Percentiles rank a stretch among this genome's conserved stretches.
These are phyloP conservation scores for Curvularia sp. DNA, from an alignment of 2,329 filamentous ascomycete species.

Conservation along the genomic window DNA sequence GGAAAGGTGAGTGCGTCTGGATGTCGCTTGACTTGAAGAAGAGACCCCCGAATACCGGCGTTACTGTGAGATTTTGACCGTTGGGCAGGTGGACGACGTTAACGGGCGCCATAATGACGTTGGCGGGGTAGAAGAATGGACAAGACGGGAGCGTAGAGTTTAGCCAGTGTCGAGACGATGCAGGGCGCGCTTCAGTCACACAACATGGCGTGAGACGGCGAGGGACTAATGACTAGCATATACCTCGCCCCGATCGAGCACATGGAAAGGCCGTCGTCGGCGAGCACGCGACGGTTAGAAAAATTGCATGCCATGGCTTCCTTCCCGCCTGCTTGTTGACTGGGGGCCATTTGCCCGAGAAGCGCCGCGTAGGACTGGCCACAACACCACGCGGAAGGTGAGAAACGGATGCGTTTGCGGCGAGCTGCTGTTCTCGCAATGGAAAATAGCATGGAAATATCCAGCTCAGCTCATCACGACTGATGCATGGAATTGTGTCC, in stretches of 20 bases:
- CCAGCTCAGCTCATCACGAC: background rate
- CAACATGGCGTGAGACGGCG: conserved; percentile 29
- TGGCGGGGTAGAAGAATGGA: conserved; percentile 34
- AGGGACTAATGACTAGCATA: background rate
- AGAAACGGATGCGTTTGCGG: background rate
- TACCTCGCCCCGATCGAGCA: background rate
- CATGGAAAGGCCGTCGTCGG: background rate
- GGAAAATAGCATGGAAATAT: background rate
- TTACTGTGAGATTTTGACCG: conserved; percentile 81
- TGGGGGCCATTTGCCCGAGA: conserved; percentile 19
- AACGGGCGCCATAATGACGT: conserved; percentile 50
- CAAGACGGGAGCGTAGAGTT: conserved; percentile 6
- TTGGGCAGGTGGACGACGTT: conserved; percentile 77
- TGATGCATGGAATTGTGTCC: background rate
- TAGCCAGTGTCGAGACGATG: conserved; percentile 6
- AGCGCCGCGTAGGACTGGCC: conserved; percentile 21
- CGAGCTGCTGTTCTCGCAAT: background rate
- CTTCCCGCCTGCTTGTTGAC: conserved; percentile 14
- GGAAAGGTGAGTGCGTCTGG: conserved; percentile 70
- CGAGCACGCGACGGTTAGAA: conserved; percentile 28
- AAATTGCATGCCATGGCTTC: conserved; percentile 21
- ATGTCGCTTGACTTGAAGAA: conserved; percentile 86
- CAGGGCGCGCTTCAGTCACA: conserved; percentile 20
- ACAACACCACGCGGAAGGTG: conserved; percentile 9
- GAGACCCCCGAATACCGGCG: conserved; percentile 87